Conservation (phyloP, 108 stramenopile species). For the Skeletonema tropicum region DNA sequence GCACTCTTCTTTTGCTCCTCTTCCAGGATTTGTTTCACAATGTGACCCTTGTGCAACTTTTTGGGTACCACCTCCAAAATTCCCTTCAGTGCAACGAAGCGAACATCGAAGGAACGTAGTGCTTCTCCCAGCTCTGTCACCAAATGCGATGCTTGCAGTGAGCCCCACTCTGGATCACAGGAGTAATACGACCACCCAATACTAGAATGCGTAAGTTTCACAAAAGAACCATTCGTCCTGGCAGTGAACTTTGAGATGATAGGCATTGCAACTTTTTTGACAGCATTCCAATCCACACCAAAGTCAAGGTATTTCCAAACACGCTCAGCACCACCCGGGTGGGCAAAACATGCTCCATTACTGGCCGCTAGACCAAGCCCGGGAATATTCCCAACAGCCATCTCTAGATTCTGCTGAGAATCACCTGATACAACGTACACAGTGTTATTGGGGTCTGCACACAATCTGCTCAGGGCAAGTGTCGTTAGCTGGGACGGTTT, state of each 20-base stretch:
- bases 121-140: conserved; percentile 89
- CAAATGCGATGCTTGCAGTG: conserved; percentile 91
- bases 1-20: conserved; percentile 52
- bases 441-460: conserved; percentile 83
- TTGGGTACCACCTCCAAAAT: conserved; percentile 91
- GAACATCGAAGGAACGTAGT: conserved; percentile 90
- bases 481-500: conserved; percentile 77
- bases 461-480: conserved; percentile 73
- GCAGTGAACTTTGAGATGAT: conserved; percentile 95
- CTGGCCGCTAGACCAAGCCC: conserved; percentile 91
- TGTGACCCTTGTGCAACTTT: conserved; percentile 84
- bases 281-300: conserved; percentile 92
- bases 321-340: conserved; percentile 56
- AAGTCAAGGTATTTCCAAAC: conserved; percentile 84
- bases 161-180: conserved; percentile 99
- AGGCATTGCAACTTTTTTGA: conserved; percentile 87
- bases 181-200: conserved; percentile 98
- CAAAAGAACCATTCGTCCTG: conserved; percentile 91
- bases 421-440: conserved; percentile 94
- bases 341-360: conserved; percentile 91
- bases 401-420: conserved; percentile 79
- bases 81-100: conserved; percentile 89
- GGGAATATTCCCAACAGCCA: conserved; percentile 84
- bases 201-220: conserved; percentile 89
- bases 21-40: conserved; percentile 85